phyloP scores from a whole-genome alignment of 1,139 yeast species.

The Candida sp. region DNA sequence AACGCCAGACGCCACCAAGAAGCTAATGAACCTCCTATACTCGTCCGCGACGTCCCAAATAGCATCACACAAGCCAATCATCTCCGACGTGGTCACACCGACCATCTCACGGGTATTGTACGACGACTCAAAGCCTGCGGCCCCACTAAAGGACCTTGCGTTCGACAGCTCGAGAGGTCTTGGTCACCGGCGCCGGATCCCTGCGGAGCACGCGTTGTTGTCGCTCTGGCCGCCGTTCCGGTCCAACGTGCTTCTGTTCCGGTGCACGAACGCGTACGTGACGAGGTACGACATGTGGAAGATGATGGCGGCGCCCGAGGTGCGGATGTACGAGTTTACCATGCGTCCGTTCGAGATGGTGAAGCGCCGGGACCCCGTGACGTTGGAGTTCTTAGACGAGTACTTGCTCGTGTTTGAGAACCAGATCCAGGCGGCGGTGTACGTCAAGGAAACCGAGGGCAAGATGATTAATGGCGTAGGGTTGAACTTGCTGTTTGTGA shows the following conservation, averaged over 20 bases:
- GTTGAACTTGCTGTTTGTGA: constrained; percentile 47
- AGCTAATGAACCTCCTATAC: constrained; percentile 35
- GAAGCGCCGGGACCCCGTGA: constrained; percentile 50
- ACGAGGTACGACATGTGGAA: constrained; percentile 41
- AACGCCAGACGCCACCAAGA: constrained; percentile 25
- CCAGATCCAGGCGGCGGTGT: constrained; percentile 53
- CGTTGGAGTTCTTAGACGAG: constrained; percentile 45
- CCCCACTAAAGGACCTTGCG: not conserved
- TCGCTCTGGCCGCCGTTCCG: constrained; percentile 8
- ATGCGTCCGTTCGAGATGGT: constrained; percentile 31
- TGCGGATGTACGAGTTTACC: too few relatives aligned
- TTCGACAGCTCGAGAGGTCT: not conserved
- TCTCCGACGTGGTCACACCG: constrained; percentile 3
- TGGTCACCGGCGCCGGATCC: constrained; percentile 2
- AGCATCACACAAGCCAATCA: constrained; percentile 19
- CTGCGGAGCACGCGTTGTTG: constrained; percentile 10
- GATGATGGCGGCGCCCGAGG: constrained; percentile 17
- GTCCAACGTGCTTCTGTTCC: constrained; percentile 38
- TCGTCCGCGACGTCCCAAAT: constrained; percentile 33
- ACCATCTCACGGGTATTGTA: not conserved
- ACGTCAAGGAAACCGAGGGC: constrained; percentile 50
- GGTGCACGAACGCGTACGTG: constrained; percentile 40
- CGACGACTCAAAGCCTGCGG: not conserved
- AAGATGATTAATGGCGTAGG: constrained; percentile 56
- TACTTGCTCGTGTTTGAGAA: constrained; percentile 57